Base-by-base conservation (phyloP, 2,329 filamentous ascomycete genomes). In the Aspergillus hiratsukae region DNA sequence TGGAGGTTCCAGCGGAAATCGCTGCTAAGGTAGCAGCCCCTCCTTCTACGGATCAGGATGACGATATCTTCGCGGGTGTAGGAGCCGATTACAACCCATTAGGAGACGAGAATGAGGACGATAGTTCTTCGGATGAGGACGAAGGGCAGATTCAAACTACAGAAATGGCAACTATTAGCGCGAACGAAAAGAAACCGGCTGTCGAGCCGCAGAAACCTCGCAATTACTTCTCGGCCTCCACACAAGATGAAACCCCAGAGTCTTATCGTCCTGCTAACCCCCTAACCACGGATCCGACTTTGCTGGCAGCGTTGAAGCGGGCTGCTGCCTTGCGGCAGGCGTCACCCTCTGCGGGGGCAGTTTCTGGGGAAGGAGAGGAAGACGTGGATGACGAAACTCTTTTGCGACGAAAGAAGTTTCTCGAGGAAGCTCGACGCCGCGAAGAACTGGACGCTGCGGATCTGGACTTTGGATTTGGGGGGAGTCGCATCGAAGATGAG, bases 391-490 rank as follows among this genome's bases (percentile, higher is more conserved):
- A 86, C 61, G 84, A 84, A 1, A 83, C 86, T 59, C 83, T 87
- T 60, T 86, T 86, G 51, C 86, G 88, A 7, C 84, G 87, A 52
- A 87, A 85, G 71, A 87, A 84, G 62, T 88, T 97, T 78, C 79
- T 97, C 5, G 80, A 87, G 64, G 82, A 82, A 58, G 84, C 79
- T 9, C 70, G 68, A 48, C 72, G 72, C 9, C 77, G 76, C n/a
- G 75, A 86, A 54, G 88, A 89, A 63, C 84, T 92, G 49, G 93
- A 97, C 70, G 85, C 91, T 49, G 87, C 93, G 56, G 93, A 99
- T 74, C 83, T 99, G 76, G 94, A 99, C 68, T 84, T 97, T 80
- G 93, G 92, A 58, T 97, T 99, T 68, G 94, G 94, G 35, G 90
- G 87, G 21, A 94, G 88, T 68, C 83, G 93, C 28, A 87, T 90